A percentile compares a stretch with the other conserved stretches of the same genome.
Conservation (phyloP, 305 asterid species). For the Solanum hybrid region DNA sequence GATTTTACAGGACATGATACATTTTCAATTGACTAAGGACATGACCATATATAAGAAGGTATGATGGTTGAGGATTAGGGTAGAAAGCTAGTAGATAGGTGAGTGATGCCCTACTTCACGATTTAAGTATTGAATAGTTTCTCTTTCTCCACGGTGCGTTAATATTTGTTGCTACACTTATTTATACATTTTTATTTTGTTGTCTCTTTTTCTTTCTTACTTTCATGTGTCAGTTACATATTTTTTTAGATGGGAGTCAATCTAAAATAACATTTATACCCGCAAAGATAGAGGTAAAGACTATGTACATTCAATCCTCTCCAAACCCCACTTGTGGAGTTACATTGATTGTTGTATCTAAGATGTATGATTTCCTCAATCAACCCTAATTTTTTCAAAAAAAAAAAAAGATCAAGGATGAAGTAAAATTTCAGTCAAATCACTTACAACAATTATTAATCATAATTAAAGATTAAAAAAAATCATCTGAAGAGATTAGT, state of each 20-base stretch:
- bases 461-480: background rate
- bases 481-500: background rate
- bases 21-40: background rate
- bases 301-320: background rate
- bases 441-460: background rate
- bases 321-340: background rate
- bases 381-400: background rate
- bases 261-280: too few species aligned
- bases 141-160: background rate
- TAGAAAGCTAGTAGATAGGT: too few species aligned
- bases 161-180: background rate
- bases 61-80: background rate
- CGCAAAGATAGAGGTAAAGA: background rate
- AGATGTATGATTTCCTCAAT: background rate
- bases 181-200: too few species aligned
- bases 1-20: background rate
- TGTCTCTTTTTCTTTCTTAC: background rate
- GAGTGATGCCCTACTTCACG: background rate
- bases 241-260: too few species aligned
- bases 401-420: background rate
- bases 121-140: background rate
- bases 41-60: background rate
- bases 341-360: background rate
- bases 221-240: too few species aligned
- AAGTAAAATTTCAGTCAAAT: background rate